Evolutionary conservation across 305 asterid genomes (phyloP).

Genomic region (Caryopteris hybrid): DNA sequence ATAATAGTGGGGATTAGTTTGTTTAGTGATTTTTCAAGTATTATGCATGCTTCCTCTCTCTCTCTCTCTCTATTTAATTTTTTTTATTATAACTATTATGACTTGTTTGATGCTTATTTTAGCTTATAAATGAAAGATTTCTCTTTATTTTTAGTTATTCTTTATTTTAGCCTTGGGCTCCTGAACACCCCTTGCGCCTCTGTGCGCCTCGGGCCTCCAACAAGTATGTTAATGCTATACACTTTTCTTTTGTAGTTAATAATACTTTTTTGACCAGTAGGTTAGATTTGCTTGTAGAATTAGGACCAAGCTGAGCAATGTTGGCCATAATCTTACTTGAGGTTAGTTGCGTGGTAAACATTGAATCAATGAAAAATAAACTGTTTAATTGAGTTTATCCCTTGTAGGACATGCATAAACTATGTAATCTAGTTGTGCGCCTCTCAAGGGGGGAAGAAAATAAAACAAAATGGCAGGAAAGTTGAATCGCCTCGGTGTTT

Average conservation of each 20-base stretch:
- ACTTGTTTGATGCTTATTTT: no score
- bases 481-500: conserved; percentile 16
- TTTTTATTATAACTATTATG: no score
- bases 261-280: background rate
- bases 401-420: background rate
- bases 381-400: background rate
- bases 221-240: no score
- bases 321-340: background rate
- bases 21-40: no score
- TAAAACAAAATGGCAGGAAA: conserved; percentile 2
- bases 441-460: background rate
- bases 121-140: no score
- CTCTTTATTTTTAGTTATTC: no score
- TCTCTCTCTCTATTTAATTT: no score
- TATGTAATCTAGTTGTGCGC: background rate
- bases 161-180: no score
- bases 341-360: background rate
- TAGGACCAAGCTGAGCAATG: background rate
- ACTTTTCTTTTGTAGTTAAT: background rate
- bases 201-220: no score
- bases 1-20: no score
- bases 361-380: background rate
- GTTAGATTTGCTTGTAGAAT: background rate
- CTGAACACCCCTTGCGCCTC: no score
- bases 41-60: no score